phyloP scores from a whole-genome alignment of 768 basidiomycete genomes.

The Pisolithus orientalis region DNA sequence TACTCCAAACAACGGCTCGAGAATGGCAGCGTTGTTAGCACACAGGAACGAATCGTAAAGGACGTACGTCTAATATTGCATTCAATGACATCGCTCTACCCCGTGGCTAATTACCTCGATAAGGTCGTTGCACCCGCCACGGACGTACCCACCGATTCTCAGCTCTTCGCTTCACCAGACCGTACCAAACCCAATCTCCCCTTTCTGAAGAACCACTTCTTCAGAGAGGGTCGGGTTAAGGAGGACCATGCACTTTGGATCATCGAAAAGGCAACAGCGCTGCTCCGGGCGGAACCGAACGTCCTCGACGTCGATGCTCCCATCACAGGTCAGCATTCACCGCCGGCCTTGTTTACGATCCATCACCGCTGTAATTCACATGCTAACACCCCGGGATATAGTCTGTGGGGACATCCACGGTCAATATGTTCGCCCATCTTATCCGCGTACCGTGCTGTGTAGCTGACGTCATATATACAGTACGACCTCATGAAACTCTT shows the following conservation, averaged over 20 bases:
- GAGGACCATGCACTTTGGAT: constrained; percentile 68
- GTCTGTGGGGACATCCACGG: constrained; percentile 18
- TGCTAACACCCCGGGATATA: neutral
- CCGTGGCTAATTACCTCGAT: neutral
- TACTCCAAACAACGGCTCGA: constrained; percentile 20
- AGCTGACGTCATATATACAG: constrained; percentile 28
- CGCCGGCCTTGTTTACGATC: constrained; percentile 15
- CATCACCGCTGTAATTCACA: constrained; percentile 2
- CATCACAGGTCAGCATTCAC: constrained; percentile 48
- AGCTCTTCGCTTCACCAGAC: constrained; percentile 68
- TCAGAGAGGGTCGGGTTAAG: constrained; percentile 58
- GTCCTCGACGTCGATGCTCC: constrained; percentile 66
- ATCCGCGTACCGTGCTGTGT: neutral
- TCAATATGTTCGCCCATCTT: constrained; percentile 17
- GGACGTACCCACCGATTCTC: constrained; percentile 58
- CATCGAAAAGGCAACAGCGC: constrained; percentile 49
- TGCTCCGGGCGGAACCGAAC: constrained; percentile 56
- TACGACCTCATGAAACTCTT: constrained; percentile 78
- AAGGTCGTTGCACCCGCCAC: constrained; percentile 69
- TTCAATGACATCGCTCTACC: neutral
- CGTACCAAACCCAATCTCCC: constrained; percentile 63
- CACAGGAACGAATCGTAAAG: constrained; percentile 20
- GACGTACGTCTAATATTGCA: constrained; percentile 12
- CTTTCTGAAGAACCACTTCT: constrained; percentile 73
- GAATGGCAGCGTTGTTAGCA: constrained; percentile 19